Percentiles rank a stretch among this genome's conserved stretches.
These are phyloP conservation scores for Cladosporium velox DNA, from an alignment of 2,329 filamentous ascomycete species.

Conservation along the genomic window DNA sequence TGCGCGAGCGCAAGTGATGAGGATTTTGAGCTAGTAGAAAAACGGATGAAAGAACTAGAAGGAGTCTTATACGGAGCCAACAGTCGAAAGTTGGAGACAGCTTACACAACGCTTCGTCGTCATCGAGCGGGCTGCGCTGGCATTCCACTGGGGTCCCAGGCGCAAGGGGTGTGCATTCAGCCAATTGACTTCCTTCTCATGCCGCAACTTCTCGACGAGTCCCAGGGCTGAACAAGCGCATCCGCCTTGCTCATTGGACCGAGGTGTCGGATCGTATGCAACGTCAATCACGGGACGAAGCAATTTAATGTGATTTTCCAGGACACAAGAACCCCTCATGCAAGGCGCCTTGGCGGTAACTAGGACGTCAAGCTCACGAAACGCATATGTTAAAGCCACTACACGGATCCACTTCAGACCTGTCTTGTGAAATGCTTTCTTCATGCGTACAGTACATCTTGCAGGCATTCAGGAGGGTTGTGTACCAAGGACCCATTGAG, in stretches of 20 bases:
- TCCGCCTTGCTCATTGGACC: background rate
- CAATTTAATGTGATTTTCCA: background rate
- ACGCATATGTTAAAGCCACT: background rate
- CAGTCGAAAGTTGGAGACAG: constrained; percentile 17
- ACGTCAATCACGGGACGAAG: background rate
- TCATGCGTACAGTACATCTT: background rate
- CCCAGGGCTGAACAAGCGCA: background rate
- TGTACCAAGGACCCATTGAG: background rate
- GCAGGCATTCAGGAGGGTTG: background rate
- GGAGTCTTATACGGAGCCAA: constrained; percentile 23
- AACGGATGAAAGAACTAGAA: background rate
- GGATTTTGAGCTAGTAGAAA: constrained; percentile 20
- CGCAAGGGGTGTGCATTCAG: background rate
- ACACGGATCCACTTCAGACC: background rate
- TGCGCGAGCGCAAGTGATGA: constrained; percentile 21
- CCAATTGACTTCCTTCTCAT: constrained; percentile 1
- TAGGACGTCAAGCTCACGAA: background rate
- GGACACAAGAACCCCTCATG: background rate
- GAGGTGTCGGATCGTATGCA: background rate
- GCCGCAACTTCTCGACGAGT: constrained; percentile 1
- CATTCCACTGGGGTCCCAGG: background rate
- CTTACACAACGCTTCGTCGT: constrained; percentile 5
- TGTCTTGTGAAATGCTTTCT: background rate
- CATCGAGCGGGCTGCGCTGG: background rate
- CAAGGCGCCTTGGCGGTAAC: background rate